A percentile compares a stretch with the other conserved stretches of the same genome.
phyloP scores from a whole-genome alignment of 192 early-diverging fungal genomes.

The Phlyctochytrium planicorne region DNA sequence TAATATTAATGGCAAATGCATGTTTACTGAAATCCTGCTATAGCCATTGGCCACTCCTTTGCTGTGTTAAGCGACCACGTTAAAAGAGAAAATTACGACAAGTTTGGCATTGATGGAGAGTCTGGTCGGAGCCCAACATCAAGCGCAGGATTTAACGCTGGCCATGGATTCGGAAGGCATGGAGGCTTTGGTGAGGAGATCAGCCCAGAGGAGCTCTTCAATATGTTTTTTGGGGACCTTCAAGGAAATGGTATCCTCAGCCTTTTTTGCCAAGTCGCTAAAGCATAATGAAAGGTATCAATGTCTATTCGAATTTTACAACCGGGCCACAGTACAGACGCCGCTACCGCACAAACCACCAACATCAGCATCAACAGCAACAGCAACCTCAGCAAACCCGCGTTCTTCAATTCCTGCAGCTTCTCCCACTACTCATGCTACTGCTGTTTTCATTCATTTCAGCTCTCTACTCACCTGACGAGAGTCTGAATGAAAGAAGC shows the following conservation, averaged over 20 bases:
- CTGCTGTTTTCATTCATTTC: conserved; percentile 75
- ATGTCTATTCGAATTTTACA: conserved; percentile 34
- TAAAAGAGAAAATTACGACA: conserved; percentile 84
- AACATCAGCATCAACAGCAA: conserved; percentile 46
- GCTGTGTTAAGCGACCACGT: conserved; percentile 82
- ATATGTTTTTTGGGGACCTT: conserved; percentile 90
- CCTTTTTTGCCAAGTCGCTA: conserved; percentile 30
- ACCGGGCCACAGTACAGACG: conserved; percentile 61
- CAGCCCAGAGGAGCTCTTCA: conserved; percentile 91
- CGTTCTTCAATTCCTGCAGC: conserved; percentile 61
- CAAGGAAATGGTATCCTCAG: conserved; percentile 36
- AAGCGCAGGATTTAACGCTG: conserved; percentile 36
- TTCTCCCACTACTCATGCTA: conserved; percentile 76
- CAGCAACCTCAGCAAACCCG: conserved; percentile 18
- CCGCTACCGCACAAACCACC: conserved; percentile 40
- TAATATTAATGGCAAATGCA: conserved; percentile 23
- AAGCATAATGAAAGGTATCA: conserved; percentile 16
- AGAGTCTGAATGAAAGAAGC: conserved; percentile 39
- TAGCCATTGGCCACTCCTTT: conserved; percentile 90
- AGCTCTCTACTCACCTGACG: neutral
- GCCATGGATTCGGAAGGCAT: conserved; percentile 30
- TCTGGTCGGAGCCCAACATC: conserved; percentile 35
- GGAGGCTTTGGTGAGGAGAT: conserved; percentile 66
- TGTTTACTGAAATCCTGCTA: neutral
- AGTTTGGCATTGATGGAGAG: conserved; percentile 75